A percentile compares a stretch with the other conserved stretches of the same genome.
phyloP scores from a whole-genome alignment of 2,329 filamentous ascomycete genomes.

The Pezicula neosporulosa region DNA sequence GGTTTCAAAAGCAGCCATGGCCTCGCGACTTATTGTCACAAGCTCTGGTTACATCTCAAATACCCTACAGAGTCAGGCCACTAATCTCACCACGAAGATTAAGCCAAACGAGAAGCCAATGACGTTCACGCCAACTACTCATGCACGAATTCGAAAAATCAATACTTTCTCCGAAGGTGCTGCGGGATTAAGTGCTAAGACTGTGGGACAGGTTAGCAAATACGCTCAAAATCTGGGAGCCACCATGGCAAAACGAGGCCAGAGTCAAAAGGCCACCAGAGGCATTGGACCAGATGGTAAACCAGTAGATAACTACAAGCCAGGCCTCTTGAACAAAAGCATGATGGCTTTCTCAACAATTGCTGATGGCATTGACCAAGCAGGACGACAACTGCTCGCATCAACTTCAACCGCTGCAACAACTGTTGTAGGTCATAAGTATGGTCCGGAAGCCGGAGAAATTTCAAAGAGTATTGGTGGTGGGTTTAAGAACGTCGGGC shows the following conservation, averaged over 20 bases:
- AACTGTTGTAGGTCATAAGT: slow-evolving; percentile 84
- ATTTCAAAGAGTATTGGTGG: slow-evolving; percentile 74
- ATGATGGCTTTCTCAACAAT: slow-evolving; percentile 96
- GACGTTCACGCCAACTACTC: slow-evolving; percentile 82
- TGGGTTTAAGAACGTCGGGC: slow-evolving; percentile 90
- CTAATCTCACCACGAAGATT: slow-evolving; percentile 75
- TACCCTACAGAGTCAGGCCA: slow-evolving; percentile 72
- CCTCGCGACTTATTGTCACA: slow-evolving; percentile 89
- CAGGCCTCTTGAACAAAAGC: slow-evolving; percentile 89
- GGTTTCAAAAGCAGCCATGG: slow-evolving; percentile 81
- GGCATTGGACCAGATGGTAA: slow-evolving; percentile 70
- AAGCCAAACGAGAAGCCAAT: slow-evolving; percentile 77
- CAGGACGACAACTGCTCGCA: slow-evolving; percentile 72
- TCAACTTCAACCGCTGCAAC: slow-evolving; percentile 76
- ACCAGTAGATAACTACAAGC: slow-evolving; percentile 64
- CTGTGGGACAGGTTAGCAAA: slow-evolving; percentile 77
- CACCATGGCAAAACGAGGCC: slow-evolving; percentile 60
- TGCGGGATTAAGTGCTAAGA: slow-evolving; percentile 77
- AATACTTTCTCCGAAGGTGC: slow-evolving; percentile 81
- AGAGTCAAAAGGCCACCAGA: slow-evolving; percentile 49
- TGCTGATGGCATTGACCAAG: slow-evolving; percentile 88
- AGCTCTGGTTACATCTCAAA: slow-evolving; percentile 77
- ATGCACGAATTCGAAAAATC: slow-evolving; percentile 81
- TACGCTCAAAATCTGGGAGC: slow-evolving; percentile 91
- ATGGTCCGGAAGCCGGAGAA: slow-evolving; percentile 79